Evolutionary conservation across 805 yeast species (phyloP), one percentile per base, ranked within the genome.

Genomic region (Candida bentonensis): DNA sequence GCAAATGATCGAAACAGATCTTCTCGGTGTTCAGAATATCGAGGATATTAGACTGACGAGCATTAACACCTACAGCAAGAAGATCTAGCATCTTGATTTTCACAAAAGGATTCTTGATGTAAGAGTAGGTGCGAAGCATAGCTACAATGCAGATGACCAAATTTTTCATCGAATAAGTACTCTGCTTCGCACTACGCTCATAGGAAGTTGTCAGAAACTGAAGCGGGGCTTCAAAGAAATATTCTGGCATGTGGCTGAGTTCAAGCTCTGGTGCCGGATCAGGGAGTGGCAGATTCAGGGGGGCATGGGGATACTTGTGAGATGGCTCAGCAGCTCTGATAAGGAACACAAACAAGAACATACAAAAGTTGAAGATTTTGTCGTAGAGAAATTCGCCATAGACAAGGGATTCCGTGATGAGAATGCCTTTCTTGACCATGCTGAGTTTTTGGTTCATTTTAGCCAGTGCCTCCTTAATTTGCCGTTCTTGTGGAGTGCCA

Each of bases 71-170:
- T 49, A 71, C 67, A 53, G 81, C 86, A 44, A 92, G 66, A 22
- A 85, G 70, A 58, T 89, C 95, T 20, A 85, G 82, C 43, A 92
- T 65, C 54, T 80, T 76, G 17, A 94, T 79, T 55, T 92, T 89
- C 65, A 92, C 70, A 65, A 92, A 96, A 0, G 98, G 98, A 56
- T 92, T 92, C 44, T 92, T 84, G 42, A 92, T 70, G 76, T 68
- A 54, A 21, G 50, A 47, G 7, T 66, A 57, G 43, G 92, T 82
- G 59, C 96, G 76, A 56, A 92, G 65, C 46, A 88, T 70, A 1
- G 79, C 72, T 15, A 87, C 78, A 0, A 86, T 79, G 50, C 84
- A 87, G 40, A 84, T 74, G 50, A 83, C 74, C 59, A 60, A 69
- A 75, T 54, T 70, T 69, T 13, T 80, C 63, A 62, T 49, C 9